Base-by-base conservation (phyloP, 345 rosid genomes). In the Turnera subulata region DNA sequence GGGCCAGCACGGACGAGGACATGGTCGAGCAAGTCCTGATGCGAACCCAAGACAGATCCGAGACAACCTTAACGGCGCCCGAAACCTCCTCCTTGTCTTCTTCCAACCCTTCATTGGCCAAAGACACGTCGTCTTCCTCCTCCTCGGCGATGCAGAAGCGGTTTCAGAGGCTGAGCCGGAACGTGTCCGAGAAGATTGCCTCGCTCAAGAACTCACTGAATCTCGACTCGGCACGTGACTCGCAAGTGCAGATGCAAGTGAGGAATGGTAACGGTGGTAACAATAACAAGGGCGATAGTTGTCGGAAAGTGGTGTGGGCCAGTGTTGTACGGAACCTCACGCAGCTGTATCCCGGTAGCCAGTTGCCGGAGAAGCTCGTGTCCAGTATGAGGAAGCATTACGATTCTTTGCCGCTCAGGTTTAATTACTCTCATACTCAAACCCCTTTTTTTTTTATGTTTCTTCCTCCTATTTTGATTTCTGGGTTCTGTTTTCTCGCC, bases 381-480 rank as follows among this genome's bases (percentile, higher is more conserved):
- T 86, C 88, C 50, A 86, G 82, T 75, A 86, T 92, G 33, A 75
- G 88, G 72, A 92, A 86, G 83, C 98, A 89, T 78, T 89, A 83
- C 55, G 98, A 92, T 79, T 89, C 98, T 55, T 80, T 86, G 81
- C 97, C 97, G 9, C 83, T 86, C 69, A 92, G 98, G 96, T 91
- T 53, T n/a, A 32, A 44, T 61, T 44, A 46, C 39, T 46, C n/a
- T n/a, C n/a, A n/a, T n/a, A n/a, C n/a, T n/a, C n/a, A n/a, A n/a
- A n/a, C n/a, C n/a, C n/a, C n/a, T n/a, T 4, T 33, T 53, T 29
- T 51, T 24, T 43, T 53, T 62, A 37, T 20, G 16, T 58, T 29
- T 29, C 4, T 8, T 3, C 35, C 35, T 29, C 35, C 8, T 29
- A 29, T 29, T 29, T 4, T 42, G 45, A 11, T 42, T 42, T 42